Evolutionary conservation across 75 land plant species (phyloP).

Genomic region (Cunninghamia lanceolata): DNA sequence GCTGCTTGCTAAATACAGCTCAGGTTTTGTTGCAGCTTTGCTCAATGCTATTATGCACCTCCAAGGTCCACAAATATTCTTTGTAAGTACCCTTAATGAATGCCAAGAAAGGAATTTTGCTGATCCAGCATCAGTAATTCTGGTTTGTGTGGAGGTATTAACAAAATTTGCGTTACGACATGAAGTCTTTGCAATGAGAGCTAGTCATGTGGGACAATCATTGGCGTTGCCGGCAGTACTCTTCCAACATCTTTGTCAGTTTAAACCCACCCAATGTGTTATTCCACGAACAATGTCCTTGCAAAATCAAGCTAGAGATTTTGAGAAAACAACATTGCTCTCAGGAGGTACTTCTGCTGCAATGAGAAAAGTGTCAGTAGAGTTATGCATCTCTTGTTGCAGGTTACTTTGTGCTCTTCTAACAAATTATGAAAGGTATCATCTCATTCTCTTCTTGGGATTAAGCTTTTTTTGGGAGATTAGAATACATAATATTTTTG

Average conservation of each 20-base stretch:
- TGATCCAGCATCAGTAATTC: constrained; percentile 69
- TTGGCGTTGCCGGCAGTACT: constrained; percentile 66
- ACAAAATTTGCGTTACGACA: constrained; percentile 51
- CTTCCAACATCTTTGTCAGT: constrained; percentile 45
- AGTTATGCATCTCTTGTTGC: constrained; percentile 73
- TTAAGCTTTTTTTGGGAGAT: background rate
- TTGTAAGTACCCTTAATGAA: background rate
- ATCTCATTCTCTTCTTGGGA: background rate
- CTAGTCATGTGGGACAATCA: constrained; percentile 55
- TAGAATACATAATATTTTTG: background rate
- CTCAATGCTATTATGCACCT: constrained; percentile 65
- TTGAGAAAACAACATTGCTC: background rate
- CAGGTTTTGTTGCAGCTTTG: constrained; percentile 42
- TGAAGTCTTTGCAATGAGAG: constrained; percentile 52
- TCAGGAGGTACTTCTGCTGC: background rate
- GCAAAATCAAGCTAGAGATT: background rate
- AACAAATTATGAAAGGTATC: constrained; percentile 63
- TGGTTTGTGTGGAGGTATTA: constrained; percentile 64
- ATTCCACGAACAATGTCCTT: background rate
- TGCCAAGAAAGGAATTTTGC: constrained; percentile 19
- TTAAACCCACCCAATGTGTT: constrained; percentile 14
- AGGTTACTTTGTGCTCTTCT: constrained; percentile 54
- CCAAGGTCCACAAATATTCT: constrained; percentile 62
- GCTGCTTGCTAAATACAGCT: constrained; percentile 53
- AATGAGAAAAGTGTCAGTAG: constrained; percentile 33